Base-by-base conservation (phyloP, 768 basidiomycete genomes). In the Coprinellus aureogranulatus region DNA sequence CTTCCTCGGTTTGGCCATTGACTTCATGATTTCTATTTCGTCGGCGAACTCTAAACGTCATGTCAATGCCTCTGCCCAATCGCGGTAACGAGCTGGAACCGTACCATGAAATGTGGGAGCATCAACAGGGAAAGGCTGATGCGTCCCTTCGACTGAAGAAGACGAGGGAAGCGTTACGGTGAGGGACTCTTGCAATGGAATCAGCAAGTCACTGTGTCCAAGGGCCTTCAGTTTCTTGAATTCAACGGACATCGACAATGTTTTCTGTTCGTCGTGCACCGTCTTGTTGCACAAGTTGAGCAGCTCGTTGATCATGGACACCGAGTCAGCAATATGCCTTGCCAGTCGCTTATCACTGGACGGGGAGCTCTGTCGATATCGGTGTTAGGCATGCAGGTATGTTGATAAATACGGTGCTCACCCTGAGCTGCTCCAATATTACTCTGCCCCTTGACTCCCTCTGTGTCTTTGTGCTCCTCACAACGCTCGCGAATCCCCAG, bases 161-260 rank as follows among this genome's bases (percentile, higher is more conserved):
- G 84, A 79, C 4, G 91, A 85, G 0, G 97, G 97, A n/a, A 98
- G 76, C 53, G 80, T 87, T 16, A 90, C 93, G 0, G 89, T 97
- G 54, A 99, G 79, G 0, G 92, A 94, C 66, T 93, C 90, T 74
- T 98, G 96, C 4, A 98, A 76, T 0, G 97, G 97, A 31, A 98
- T 87, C 54, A 98, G 88, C 64, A 98, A 72, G 3, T 76, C 74
- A 18, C 85, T 88, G 18, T 77, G 80, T n/a, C 84, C 83, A 23
- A 90, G 72, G 22, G 67, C 68, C 23, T 77, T 77, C 27, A 96
- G 67, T 62, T 74, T 47, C 71, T 81, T 74, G 78, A 92, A 77
- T 67, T 81, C 64, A 65, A 77, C 86, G 77, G 76, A 65, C 79
- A 85, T 74, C 71, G 69, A 76, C 42, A 82, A 65, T 37, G 68